A percentile compares a stretch with the other conserved stretches of the same genome.
phyloP scores from a whole-genome alignment of 2,329 filamentous ascomycete species.

The Colletotrichum lupini region DNA sequence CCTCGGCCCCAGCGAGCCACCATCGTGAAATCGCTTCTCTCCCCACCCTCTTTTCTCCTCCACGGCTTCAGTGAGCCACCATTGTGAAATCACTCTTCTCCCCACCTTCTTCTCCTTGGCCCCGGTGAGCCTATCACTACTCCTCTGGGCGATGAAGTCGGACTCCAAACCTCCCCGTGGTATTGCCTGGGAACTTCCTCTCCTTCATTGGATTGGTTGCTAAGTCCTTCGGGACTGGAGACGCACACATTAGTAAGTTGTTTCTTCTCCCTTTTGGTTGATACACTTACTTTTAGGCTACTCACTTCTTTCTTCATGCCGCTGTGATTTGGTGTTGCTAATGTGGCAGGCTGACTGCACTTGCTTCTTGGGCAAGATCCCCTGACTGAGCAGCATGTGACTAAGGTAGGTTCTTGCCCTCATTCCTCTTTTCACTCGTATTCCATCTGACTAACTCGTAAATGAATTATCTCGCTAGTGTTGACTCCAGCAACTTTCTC shows the following conservation, averaged over 20 bases:
- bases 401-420: no score
- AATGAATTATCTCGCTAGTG: no score
- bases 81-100: not conserved
- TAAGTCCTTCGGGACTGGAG: constrained; percentile 7
- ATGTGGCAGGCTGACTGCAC: not conserved
- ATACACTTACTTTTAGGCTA: not conserved
- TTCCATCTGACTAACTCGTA: no score
- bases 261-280: not conserved
- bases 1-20: not conserved
- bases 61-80: not conserved
- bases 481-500: no score
- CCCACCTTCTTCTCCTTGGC: not conserved
- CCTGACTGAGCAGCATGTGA: no score
- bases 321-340: not conserved
- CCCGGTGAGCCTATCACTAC: constrained; percentile 21
- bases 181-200: constrained; percentile 30
- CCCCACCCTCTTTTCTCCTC: not conserved
- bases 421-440: no score
- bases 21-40: not conserved
- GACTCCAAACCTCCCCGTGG: constrained; percentile 31
- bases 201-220: constrained; percentile 15
- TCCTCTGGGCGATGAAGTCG: constrained; percentile 25
- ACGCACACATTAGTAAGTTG: not conserved
- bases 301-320: not conserved
- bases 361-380: not conserved